These are phyloP conservation scores for Colletotrichum sublineola DNA, from an alignment of 2,329 filamentous ascomycete species.

Conservation along the genomic window DNA sequence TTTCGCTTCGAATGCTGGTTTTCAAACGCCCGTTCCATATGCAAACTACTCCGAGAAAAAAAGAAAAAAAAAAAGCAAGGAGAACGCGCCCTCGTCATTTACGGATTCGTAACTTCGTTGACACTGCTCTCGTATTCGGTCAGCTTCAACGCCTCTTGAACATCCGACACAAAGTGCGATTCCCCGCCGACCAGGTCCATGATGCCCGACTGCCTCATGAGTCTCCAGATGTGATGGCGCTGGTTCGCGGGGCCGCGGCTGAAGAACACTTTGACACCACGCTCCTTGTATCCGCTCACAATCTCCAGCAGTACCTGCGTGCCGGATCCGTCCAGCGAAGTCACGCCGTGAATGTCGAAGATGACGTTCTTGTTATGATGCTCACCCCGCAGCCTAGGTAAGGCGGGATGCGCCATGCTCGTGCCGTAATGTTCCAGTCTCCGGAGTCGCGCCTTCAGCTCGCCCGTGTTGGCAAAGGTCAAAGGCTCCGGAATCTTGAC, in stretches of 20 bases:
- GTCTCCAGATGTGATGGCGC: conserved; percentile 72
- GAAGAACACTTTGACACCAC: conserved; percentile 84
- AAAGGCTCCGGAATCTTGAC: conserved; percentile 98
- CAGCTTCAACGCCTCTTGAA: conserved; percentile 85
- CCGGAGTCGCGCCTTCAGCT: conserved; percentile 85
- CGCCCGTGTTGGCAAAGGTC: conserved; percentile 96
- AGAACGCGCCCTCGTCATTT: background rate
- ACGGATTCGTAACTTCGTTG: conserved; percentile 39
- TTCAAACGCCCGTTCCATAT: conserved; percentile 34
- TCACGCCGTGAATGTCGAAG: conserved; percentile 98
- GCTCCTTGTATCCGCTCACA: conserved; percentile 81
- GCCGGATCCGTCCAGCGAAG: conserved; percentile 91
- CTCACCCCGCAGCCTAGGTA: conserved; percentile 82
- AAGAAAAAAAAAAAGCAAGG: background rate
- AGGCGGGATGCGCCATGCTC: conserved; percentile 83
- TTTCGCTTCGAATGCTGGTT: conserved; percentile 30
- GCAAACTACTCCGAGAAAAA: background rate
- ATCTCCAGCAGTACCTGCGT: conserved; percentile 94
- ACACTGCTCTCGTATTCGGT: conserved; percentile 77
- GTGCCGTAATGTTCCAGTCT: conserved; percentile 94
- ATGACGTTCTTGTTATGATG: conserved; percentile 93
- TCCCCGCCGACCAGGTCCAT: conserved; percentile 84
- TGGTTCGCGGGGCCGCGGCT: conserved; percentile 65
- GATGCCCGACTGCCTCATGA: conserved; percentile 86
- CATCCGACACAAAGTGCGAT: conserved; percentile 82